Conservation (phyloP, 164 flowering plant genomes). For the Vitis cinerea region DNA sequence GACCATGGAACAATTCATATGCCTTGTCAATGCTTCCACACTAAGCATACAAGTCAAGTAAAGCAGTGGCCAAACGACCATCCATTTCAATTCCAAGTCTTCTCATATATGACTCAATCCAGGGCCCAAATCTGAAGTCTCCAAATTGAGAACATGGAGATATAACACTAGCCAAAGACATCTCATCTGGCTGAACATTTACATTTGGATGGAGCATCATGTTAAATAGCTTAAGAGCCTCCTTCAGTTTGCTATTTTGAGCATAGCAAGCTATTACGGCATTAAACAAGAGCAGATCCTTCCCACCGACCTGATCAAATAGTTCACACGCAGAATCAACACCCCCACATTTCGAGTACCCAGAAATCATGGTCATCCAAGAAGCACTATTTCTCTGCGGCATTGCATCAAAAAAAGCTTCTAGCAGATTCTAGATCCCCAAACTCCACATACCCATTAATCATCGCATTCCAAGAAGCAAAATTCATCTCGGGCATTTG, state of each 20-base stretch:
- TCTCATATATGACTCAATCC: conserved; percentile 26
- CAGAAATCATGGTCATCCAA: conserved; percentile 35
- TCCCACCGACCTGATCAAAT: conserved; percentile 25
- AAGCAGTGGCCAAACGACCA: conserved; percentile 33
- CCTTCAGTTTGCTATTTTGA: conserved; percentile 31
- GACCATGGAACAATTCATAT: conserved; percentile 21
- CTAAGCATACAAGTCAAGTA: conserved; percentile 33
- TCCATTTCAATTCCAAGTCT: conserved; percentile 25
- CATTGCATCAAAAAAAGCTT: conserved; percentile 26
- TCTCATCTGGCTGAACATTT: conserved; percentile 33
- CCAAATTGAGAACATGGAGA: conserved; percentile 45
- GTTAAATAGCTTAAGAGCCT: conserved; percentile 41
- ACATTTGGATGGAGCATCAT: conserved; percentile 19
- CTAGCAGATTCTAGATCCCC: conserved; percentile 42
- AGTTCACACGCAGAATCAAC: conserved; percentile 25
- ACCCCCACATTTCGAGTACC: conserved; percentile 33
- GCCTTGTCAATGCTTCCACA: conserved; percentile 36
- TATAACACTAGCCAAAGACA: conserved; percentile 39
- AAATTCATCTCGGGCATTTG: conserved; percentile 33
- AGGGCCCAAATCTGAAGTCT: conserved; percentile 22
- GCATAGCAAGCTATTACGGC: conserved; percentile 42
- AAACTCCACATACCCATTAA: conserved; percentile 41
- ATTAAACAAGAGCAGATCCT: conserved; percentile 24
- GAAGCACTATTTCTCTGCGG: conserved; percentile 29
- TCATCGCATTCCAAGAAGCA: conserved; percentile 55